Evolutionary conservation across 2,329 filamentous ascomycete species (phyloP).

Genomic region (Xylariaceae sp.): DNA sequence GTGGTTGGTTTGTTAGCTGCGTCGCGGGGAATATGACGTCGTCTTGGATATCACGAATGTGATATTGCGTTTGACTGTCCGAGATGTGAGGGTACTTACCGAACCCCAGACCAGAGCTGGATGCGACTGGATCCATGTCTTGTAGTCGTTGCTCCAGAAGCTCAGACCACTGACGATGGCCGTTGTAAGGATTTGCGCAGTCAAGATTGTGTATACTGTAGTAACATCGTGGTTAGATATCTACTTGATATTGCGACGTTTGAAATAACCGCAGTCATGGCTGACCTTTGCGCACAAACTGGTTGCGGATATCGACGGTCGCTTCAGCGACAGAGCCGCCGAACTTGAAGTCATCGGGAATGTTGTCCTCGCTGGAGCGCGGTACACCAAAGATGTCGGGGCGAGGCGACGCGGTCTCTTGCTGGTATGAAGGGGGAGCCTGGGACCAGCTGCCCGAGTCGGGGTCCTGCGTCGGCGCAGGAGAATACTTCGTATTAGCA

Average conservation of each 20-base stretch:
- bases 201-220: constrained; percentile 90
- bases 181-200: constrained; percentile 86
- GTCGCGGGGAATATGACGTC: not conserved
- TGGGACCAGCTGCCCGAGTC: constrained; percentile 61
- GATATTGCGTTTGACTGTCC: not conserved
- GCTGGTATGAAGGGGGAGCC: constrained; percentile 75
- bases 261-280: not conserved
- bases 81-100: constrained; percentile 39
- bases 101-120: constrained; percentile 81
- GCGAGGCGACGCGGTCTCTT: constrained; percentile 50
- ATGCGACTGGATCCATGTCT: constrained; percentile 78
- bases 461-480: constrained; percentile 80
- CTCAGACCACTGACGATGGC: constrained; percentile 74
- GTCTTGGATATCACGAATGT: not conserved
- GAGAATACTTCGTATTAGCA: constrained; percentile 73
- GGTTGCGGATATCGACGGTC: constrained; percentile 91
- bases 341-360: constrained; percentile 99
- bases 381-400: constrained; percentile 60
- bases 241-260: not conserved
- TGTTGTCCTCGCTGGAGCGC: constrained; percentile 78
- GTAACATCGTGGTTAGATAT: not conserved
- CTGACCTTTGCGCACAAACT: constrained; percentile 75
- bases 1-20: constrained; percentile 9
- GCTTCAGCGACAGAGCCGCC: constrained; percentile 90
- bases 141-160: constrained; percentile 78